Evolutionary conservation across 1,139 yeast species (phyloP), one percentile per base, ranked within the genome.

Genomic region (Yamadazyma spencermartinsiae): DNA sequence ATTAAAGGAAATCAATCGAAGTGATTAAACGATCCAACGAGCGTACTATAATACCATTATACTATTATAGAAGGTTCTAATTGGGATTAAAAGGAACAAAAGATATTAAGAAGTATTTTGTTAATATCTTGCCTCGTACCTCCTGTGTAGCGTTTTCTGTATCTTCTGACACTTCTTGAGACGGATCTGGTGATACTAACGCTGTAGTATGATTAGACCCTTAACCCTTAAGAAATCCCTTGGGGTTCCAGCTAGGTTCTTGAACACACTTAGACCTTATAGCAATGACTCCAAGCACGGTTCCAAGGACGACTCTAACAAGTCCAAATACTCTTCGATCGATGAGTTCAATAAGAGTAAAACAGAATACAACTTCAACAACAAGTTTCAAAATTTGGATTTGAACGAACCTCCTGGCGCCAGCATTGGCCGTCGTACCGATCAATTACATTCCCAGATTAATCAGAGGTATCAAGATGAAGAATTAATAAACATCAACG

Each of bases 281-380:
- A 23, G 26, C 12, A 12, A 23, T 11, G n/a, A 20, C 7, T 20
- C 23, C 7, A 20, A 23, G 26, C n/a, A 23, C n/a, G n/a, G n/a
- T 23, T 8, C 9, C 26, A 23, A 23, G 8, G n/a, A n/a, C n/a
- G n/a, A n/a, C n/a, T n/a, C n/a, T 6, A 24, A 24, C n/a, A 13
- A 24, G 4, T 6, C 26, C n/a, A 24, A 24, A 24, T 48, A 46
- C 34, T 37, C 38, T 15, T 41, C 49, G 25, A 64, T 70, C 34
- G 74, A 69, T 10, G 67, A 65, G 34, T 70, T 69, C 56, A 71
- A 72, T 46, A 63, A 63, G 37, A 50, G 51, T 23, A 68, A 65
- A 47, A 63, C 63, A 4, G 56, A 58, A 24, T 71, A 67, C 46
- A 54, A 50, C 34, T 71, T 60, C 50, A 71, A 71, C 3, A 51